Evolutionary conservation across 768 basidiomycete species (phyloP).

Genomic region (Sporobolomyces phaffii): DNA sequence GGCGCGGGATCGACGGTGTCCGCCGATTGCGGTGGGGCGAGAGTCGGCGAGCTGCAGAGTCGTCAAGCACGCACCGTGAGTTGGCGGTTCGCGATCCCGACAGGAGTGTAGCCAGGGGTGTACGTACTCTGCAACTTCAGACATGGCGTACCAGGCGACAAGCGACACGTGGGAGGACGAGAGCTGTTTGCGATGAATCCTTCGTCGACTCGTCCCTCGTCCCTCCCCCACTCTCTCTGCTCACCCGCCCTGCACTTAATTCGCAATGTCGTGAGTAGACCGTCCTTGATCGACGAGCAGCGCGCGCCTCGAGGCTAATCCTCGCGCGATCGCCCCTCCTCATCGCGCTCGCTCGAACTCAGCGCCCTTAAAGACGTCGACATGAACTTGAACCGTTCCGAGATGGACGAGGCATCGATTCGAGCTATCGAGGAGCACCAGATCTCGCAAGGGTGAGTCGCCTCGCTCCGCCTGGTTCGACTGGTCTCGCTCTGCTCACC

Average conservation of each 20-base stretch:
- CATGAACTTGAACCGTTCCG: slow-evolving; percentile 59
- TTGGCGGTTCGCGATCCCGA: too few relatives aligned
- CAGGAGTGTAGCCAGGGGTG: neutral
- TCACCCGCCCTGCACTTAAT: neutral
- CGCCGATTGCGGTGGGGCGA: too few relatives aligned
- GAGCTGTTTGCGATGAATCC: too few relatives aligned
- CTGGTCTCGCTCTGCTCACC: neutral
- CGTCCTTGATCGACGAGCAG: too few relatives aligned
- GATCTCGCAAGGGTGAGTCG: slow-evolving; percentile 69
- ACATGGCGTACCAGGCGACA: too few relatives aligned
- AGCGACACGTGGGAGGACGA: too few relatives aligned
- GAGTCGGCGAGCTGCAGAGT: too few relatives aligned
- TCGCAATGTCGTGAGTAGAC: neutral
- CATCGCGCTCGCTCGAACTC: neutral
- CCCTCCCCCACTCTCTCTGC: too few relatives aligned
- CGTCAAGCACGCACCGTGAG: too few relatives aligned
- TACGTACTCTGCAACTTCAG: too few relatives aligned
- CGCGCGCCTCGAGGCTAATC: neutral
- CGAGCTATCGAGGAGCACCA: slow-evolving; percentile 96
- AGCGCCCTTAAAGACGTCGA: slow-evolving; percentile 4
- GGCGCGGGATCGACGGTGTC: too few relatives aligned
- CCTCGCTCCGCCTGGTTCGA: slow-evolving; percentile 24
- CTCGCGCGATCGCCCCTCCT: neutral
- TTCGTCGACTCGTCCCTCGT: too few relatives aligned
- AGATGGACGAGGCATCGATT: slow-evolving; percentile 93